Evolutionary conservation across 192 early-diverging fungal genomes (phyloP), one percentile per base, ranked within the genome.

Genomic region (Diversispora eburnea): DNA sequence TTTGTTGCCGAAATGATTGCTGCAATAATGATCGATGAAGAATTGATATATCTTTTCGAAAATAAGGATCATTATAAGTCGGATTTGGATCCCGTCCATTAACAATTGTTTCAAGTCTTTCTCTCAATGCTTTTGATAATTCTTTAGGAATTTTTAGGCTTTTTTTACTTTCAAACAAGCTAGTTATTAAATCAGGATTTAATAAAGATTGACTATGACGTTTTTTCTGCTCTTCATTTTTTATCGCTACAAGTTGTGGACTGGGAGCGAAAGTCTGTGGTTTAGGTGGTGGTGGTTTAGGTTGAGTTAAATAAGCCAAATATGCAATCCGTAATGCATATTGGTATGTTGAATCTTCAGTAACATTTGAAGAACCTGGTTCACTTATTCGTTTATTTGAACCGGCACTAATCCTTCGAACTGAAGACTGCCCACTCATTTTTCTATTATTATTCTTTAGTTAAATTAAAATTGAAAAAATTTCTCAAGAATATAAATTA

Each of bases 131-230:
- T 51, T 80, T 78, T 5, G 83, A 75, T 5, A 86, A 69, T 52
- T 84, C 83, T 46, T 79, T 82, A 4, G 82, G 81, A 39, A 84
- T 80, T 77, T 69, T 84, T 72, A 33, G 75, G 59, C 60, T 81
- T 67, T 74, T 77, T 8, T 15, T 65, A n/a, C n/a, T n/a, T n/a
- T n/a, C n/a, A n/a, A n/a, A n/a, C n/a, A n/a, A n/a, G n/a, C n/a
- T n/a, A n/a, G n/a, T n/a, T n/a, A n/a, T n/a, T n/a, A n/a, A n/a
- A n/a, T n/a, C n/a, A n/a, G n/a, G n/a, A n/a, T n/a, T n/a, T n/a
- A n/a, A n/a, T n/a, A n/a, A n/a, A n/a, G n/a, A n/a, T n/a, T n/a
- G n/a, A n/a, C 33, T 6, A 42, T 39, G 13, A 17, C 60, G 41
- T 39, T 62, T 62, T 62, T 12, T 41, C 4, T 13, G 1, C 8